Percentiles rank a stretch among this genome's conserved stretches.
phyloP scores from a whole-genome alignment of 208 protist genomes.

The Acanthamoeba healyi region DNA sequence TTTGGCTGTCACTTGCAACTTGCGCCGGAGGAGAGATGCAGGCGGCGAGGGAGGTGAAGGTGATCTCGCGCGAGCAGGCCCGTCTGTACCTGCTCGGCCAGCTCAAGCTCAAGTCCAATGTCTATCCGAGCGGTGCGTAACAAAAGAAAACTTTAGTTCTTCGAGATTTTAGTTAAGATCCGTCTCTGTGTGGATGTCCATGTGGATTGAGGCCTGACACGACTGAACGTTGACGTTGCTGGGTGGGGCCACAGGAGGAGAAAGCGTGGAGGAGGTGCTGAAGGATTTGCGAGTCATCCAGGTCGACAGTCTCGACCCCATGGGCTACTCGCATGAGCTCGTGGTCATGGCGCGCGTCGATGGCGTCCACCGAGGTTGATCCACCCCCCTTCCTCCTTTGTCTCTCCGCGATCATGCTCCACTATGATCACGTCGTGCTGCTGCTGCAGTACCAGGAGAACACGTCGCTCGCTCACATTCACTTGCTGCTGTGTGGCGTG shows the following conservation, averaged over 20 bases:
- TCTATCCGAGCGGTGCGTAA: not conserved
- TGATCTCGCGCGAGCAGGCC: not conserved
- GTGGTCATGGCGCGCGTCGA: not conserved
- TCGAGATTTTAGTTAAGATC: not conserved
- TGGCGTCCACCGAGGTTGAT: not conserved
- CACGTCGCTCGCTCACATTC: too few relatives aligned
- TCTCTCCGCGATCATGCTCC: too few relatives aligned
- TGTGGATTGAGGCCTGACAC: not conserved
- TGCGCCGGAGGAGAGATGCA: too few relatives aligned
- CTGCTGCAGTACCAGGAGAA: not conserved
- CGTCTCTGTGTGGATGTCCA: not conserved
- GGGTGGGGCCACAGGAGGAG: not conserved
- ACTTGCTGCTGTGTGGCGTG: too few relatives aligned
- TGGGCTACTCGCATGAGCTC: slow-evolving; percentile 8
- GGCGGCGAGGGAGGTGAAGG: not conserved
- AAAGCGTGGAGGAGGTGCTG: not conserved
- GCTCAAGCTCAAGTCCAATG: not conserved
- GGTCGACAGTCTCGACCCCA: not conserved
- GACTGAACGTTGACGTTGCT: too few relatives aligned
- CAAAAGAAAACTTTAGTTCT: too few relatives aligned
- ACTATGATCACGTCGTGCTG: not conserved
- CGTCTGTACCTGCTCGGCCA: not conserved
- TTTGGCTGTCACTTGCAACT: too few relatives aligned
- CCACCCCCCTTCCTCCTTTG: not conserved
- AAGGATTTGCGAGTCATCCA: not conserved